These are phyloP conservation scores for Monilinia vaccinii-corymbosi DNA, from an alignment of 2,329 filamentous ascomycete genomes.

Conservation along the genomic window DNA sequence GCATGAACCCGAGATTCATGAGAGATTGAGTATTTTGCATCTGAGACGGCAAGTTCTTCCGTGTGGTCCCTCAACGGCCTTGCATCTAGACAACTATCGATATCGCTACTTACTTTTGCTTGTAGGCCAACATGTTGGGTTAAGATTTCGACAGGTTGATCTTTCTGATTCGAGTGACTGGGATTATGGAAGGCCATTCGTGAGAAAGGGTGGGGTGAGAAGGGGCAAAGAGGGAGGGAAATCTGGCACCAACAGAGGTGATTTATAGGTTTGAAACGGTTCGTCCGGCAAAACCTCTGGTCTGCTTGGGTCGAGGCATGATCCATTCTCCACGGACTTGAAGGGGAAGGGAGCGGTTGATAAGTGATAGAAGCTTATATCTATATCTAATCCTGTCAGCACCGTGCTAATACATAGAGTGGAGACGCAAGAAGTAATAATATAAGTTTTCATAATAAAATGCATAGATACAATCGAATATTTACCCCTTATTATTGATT, in stretches of 20 bases:
- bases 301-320: background rate
- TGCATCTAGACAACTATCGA: background rate
- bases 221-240: background rate
- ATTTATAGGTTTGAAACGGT: constrained; percentile 6
- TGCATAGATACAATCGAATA: too few relatives aligned
- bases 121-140: background rate
- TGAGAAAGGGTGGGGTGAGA: constrained; percentile 8
- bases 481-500: too few relatives aligned
- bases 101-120: background rate
- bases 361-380: background rate
- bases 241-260: background rate
- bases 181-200: background rate
- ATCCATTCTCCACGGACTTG: background rate
- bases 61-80: background rate
- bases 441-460: too few relatives aligned
- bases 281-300: background rate
- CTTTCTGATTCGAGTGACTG: background rate
- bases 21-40: background rate
- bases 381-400: too few relatives aligned
- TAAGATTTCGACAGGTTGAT: background rate
- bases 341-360: background rate
- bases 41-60: background rate
- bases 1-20: background rate
- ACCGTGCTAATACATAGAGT: too few relatives aligned
- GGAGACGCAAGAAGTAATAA: too few relatives aligned